Evolutionary conservation across 352 stramenopile genomes (phyloP).

Genomic region (Bremia lactucae): DNA sequence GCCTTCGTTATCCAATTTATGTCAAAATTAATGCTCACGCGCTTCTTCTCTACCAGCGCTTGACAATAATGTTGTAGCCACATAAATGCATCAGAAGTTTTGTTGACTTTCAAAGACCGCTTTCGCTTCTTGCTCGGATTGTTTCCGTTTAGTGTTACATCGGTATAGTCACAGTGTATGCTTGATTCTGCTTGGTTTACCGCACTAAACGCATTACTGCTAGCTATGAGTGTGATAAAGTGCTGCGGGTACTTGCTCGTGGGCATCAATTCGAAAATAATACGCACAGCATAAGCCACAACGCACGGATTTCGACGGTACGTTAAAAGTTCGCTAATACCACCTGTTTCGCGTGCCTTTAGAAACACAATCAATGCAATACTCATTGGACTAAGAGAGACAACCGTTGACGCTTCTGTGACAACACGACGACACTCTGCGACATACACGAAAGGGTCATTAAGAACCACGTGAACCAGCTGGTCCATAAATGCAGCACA

Average conservation of each 20-base stretch:
- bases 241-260: constrained; percentile 24
- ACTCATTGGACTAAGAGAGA: constrained; percentile 33
- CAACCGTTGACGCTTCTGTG: constrained; percentile 5
- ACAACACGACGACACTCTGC: constrained; percentile 14
- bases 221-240: constrained; percentile 32
- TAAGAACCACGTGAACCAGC: constrained; percentile 30
- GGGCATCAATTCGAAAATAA: constrained; percentile 30
- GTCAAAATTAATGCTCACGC: constrained; percentile 1
- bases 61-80: constrained; percentile 29
- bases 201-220: constrained; percentile 5
- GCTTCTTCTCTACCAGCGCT: constrained; percentile 4
- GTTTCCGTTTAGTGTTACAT: too few species aligned
- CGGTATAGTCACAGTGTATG: too few species aligned
- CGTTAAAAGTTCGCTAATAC: constrained; percentile 4
- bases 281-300: constrained; percentile 29
- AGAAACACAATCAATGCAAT: constrained; percentile 45
- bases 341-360: constrained; percentile 4
- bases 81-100: constrained; percentile 27
- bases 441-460: constrained; percentile 41
- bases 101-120: constrained; percentile 1
- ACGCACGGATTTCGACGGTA: constrained; percentile 20
- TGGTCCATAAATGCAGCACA: constrained; percentile 41
- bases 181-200: constrained; percentile 3
- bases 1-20: constrained; percentile 17
- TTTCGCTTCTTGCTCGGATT: constrained; percentile 26